These are phyloP conservation scores for Botrytis hyacinthi DNA, from an alignment of 2,329 filamentous ascomycete genomes.

Conservation along the genomic window DNA sequence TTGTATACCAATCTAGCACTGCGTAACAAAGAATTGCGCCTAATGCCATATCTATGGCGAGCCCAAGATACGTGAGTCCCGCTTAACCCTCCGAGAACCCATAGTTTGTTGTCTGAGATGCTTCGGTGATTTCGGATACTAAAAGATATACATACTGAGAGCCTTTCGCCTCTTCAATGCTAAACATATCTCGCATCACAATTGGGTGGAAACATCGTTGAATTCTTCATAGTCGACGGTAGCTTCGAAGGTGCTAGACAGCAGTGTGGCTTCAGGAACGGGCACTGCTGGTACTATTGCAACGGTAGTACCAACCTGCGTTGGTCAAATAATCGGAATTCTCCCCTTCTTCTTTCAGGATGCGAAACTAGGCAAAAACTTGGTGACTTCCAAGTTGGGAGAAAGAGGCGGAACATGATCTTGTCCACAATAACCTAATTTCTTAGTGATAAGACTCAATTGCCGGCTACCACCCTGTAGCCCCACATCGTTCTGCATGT, in stretches of 20 bases:
- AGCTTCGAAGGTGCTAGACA: background rate
- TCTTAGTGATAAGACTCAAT: background rate
- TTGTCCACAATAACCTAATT: background rate
- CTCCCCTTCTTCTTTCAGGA: background rate
- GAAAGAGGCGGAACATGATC: background rate
- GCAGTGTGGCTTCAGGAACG: background rate
- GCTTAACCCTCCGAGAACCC: conserved; percentile 53
- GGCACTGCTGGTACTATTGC: background rate
- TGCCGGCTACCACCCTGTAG: background rate
- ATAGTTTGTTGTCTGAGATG: conserved; percentile 55
- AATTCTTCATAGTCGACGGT: conserved; percentile 1
- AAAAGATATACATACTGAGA: conserved; percentile 55
- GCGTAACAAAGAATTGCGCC: background rate
- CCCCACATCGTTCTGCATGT: background rate
- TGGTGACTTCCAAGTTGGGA: background rate
- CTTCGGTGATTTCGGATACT: conserved; percentile 56
- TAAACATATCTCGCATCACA: too few species aligned
- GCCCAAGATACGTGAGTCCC: conserved; percentile 53
- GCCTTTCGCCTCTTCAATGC: too few species aligned
- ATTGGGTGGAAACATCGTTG: background rate
- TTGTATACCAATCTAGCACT: conserved; percentile 22
- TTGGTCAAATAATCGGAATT: background rate
- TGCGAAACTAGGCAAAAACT: background rate
- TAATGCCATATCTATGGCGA: conserved; percentile 43
- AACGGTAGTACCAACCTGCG: background rate